Evolutionary conservation across 2,329 filamentous ascomycete genomes (phyloP), one percentile per base, ranked within the genome.

Genomic region (Colletotrichum chrysophilum): DNA sequence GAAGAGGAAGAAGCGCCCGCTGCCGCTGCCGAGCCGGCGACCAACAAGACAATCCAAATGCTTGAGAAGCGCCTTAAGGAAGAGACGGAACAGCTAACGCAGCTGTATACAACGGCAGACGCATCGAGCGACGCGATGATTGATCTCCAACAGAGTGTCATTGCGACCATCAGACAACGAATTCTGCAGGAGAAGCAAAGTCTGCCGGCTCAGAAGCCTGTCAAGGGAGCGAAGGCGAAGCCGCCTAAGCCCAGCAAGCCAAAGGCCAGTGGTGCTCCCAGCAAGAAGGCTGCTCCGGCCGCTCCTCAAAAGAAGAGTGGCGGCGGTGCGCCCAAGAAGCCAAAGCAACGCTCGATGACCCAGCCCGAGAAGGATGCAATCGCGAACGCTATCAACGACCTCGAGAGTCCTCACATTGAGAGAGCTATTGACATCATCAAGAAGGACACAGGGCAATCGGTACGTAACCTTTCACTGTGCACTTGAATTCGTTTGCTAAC

Each of bases 321-420:
- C 74, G 87, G 91, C 83, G 90, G 90, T 5, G 81, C 84, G 0
- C 70, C 81, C 7, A 87, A 86, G 80, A 87, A 84, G 81, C 26
- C 71, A 14, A 89, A 88, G 76, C 93, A 91, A 80, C 87, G 89
- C n/a, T 90, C 90, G 70, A 91, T 94, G 81, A 92, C 95, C 60
- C 93, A 92, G 75, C 89, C 93, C 5, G 96, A 99, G 85, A 98
- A 98, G 88, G 95, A 97, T 74, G 92, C 96, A 78, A 97, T 99
- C 74, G 96, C 95, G 2, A 93, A 94, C 74, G 94, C 94, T 16
- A 97, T 98, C 78, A 94, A 93, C 80, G 93, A 93, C 77, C 91
- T 98, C 73, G 93, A 96, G 21, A 93, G 94, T 66, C 88, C 89
- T n/a, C 93, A 95, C 78, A 94, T 98, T 81, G 91, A 93, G 66